A percentile compares a stretch with the other conserved stretches of the same genome.
Evolutionary conservation across 495 filamentous ascomycete species (phyloP).

Genomic region (Bacidia gigantensis): DNA sequence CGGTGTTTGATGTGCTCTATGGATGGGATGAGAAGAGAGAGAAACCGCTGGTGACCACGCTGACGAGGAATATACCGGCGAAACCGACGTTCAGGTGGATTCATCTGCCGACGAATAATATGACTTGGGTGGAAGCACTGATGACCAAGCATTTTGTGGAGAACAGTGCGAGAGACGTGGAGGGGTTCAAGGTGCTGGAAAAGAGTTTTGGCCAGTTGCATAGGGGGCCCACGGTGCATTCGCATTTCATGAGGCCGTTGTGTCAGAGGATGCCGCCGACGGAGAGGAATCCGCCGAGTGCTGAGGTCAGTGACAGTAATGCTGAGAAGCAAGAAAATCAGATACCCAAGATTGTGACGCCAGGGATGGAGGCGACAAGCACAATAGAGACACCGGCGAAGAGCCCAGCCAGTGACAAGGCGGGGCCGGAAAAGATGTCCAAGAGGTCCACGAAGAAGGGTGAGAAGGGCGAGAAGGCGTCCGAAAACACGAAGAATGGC

Average conservation of each 20-base stretch:
- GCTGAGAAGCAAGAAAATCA: not conserved
- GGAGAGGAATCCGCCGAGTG: constrained; percentile 21
- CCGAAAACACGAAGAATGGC: not conserved
- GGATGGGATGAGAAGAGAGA: constrained; percentile 40
- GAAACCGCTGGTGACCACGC: constrained; percentile 37
- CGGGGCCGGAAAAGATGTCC: constrained; percentile 9
- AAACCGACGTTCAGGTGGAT: constrained; percentile 55
- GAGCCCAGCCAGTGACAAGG: constrained; percentile 9
- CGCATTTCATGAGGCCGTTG: constrained; percentile 52
- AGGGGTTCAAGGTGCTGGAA: constrained; percentile 53
- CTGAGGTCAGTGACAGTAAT: not conserved
- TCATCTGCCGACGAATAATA: constrained; percentile 51
- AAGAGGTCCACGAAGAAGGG: constrained; percentile 8
- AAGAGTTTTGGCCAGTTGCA: constrained; percentile 52
- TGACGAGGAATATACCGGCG: constrained; percentile 36
- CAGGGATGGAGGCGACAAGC: too few relatives aligned
- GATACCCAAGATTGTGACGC: not conserved
- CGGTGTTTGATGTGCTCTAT: constrained; percentile 49
- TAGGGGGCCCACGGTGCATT: constrained; percentile 45
- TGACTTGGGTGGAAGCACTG: constrained; percentile 47
- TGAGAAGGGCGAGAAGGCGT: not conserved
- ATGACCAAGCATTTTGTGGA: constrained; percentile 56
- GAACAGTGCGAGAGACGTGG: constrained; percentile 48
- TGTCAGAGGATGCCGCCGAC: constrained; percentile 40
- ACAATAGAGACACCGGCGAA: not conserved